A percentile compares a stretch with the other conserved stretches of the same genome.
Conservation (phyloP, 139 green algal species). For the Yamagishiella unicocca region DNA sequence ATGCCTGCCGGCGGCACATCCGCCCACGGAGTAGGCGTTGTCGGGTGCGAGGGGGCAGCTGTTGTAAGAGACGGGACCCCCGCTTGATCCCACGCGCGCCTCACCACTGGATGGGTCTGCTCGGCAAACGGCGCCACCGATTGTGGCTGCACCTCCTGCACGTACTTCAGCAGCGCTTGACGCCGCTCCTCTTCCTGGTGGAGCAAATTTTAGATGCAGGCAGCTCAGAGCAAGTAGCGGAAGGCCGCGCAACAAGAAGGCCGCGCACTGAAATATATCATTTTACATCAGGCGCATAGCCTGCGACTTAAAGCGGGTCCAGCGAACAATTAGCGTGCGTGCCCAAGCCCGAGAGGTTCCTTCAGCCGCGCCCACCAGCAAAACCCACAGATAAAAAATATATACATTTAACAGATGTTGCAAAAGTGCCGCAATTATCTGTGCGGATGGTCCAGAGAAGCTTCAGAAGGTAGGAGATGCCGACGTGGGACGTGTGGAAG, state of each 20-base stretch:
- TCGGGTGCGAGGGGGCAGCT: no score
- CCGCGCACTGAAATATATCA: neutral
- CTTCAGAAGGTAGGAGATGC: neutral
- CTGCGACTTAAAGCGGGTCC: neutral
- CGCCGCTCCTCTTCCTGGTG: slow-evolving; percentile 48
- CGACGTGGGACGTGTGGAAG: neutral
- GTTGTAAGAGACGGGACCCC: no score
- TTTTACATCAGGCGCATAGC: neutral
- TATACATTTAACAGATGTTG: neutral
- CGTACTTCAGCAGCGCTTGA: slow-evolving; percentile 71
- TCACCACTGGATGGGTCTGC: slow-evolving; percentile 37
- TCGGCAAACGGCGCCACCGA: slow-evolving; percentile 73
- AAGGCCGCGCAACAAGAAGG: neutral
- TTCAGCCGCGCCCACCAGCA: neutral
- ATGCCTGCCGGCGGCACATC: no score
- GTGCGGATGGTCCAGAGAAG: neutral
- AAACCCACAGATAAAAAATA: neutral
- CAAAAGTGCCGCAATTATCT: neutral
- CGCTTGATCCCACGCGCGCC: no score
- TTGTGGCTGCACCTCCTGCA: slow-evolving; percentile 68
- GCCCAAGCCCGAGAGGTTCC: neutral
- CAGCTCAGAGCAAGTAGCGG: neutral
- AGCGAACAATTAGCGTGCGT: neutral
- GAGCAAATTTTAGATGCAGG: neutral
- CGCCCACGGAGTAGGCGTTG: no score